Percentiles rank a stretch among this genome's conserved stretches.
These are phyloP conservation scores for Polyrhizophydium stewartii DNA, from an alignment of 371 early-diverging fungal species.

Conservation along the genomic window DNA sequence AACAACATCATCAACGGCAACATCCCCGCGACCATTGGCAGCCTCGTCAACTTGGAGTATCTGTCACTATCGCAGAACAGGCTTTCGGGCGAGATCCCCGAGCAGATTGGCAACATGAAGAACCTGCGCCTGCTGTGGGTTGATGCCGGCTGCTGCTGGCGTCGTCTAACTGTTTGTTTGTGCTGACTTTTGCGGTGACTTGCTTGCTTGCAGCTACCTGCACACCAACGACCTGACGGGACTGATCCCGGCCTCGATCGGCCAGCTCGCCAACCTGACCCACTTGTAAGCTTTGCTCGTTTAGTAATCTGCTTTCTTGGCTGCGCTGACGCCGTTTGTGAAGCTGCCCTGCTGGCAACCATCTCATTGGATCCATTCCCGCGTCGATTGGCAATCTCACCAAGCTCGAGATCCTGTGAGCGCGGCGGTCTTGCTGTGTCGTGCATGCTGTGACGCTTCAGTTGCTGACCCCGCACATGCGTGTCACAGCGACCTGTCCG, in stretches of 20 bases:
- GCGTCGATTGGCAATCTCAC: too few relatives aligned
- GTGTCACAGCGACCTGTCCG: too few relatives aligned
- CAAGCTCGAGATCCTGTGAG: too few relatives aligned
- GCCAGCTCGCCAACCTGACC: conserved; percentile 9
- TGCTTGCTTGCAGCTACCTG: not conserved
- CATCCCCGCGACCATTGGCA: conserved; percentile 8
- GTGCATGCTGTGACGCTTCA: too few relatives aligned
- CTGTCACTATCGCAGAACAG: conserved; percentile 1
- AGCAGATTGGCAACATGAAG: conserved; percentile 5
- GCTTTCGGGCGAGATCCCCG: conserved; percentile 1
- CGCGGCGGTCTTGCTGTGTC: too few relatives aligned
- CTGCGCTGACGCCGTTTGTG: too few relatives aligned
- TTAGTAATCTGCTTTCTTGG: too few relatives aligned
- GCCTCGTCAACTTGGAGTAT: not conserved
- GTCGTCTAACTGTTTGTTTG: too few relatives aligned
- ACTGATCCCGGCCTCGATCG: conserved; percentile 10
- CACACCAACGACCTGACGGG: conserved; percentile 10
- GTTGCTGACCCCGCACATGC: too few relatives aligned
- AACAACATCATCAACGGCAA: conserved; percentile 4
- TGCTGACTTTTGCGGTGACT: too few relatives aligned
- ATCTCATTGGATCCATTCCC: too few relatives aligned
- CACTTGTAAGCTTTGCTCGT: conserved; percentile 4
- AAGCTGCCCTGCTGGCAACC: too few relatives aligned
- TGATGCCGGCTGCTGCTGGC: conserved; percentile 1
- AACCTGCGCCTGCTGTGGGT: not conserved